Conservation (phyloP, 306 rosid species). For the Hippophae tibetana region DNA sequence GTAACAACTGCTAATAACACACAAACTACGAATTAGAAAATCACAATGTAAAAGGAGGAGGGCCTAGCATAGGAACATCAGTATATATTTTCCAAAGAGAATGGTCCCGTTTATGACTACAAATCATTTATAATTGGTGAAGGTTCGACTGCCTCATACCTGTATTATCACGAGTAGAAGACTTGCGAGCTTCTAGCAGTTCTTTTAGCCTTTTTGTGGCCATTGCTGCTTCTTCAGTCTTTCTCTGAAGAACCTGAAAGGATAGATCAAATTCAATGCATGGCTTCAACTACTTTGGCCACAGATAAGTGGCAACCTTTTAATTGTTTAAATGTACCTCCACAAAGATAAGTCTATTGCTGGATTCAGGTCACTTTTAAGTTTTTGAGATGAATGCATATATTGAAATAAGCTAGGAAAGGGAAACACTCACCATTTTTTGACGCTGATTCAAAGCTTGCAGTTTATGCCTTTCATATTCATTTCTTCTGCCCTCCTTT, state of each 20-base stretch:
- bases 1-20: conserved; percentile 48
- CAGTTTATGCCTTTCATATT: conserved; percentile 97
- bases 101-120: conserved; percentile 1
- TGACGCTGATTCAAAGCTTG: conserved; percentile 98
- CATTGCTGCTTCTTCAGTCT: conserved; percentile 99
- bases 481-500: conserved; percentile 98
- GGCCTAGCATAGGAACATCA: conserved; percentile 8
- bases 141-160: conserved; percentile 28
- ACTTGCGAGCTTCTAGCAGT: conserved; percentile 93
- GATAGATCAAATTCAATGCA: conserved; percentile 4
- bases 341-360: no score
- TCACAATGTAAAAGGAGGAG: conserved; percentile 12
- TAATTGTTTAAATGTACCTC: no score
- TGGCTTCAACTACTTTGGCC: neutral
- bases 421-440: conserved; percentile 64
- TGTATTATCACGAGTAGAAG: conserved; percentile 74
- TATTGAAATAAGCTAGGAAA: neutral
- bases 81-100: conserved; percentile 9
- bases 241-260: conserved; percentile 93
- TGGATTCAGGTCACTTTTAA: no score
- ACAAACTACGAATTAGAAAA: conserved; percentile 14
- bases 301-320: neutral
- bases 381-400: no score
- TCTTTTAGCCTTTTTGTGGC: conserved; percentile 99
- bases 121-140: neutral